Percentiles rank a stretch among this genome's conserved stretches.
phyloP scores from a whole-genome alignment of 495 filamentous ascomycete species.

The Rhypophila decipiens region DNA sequence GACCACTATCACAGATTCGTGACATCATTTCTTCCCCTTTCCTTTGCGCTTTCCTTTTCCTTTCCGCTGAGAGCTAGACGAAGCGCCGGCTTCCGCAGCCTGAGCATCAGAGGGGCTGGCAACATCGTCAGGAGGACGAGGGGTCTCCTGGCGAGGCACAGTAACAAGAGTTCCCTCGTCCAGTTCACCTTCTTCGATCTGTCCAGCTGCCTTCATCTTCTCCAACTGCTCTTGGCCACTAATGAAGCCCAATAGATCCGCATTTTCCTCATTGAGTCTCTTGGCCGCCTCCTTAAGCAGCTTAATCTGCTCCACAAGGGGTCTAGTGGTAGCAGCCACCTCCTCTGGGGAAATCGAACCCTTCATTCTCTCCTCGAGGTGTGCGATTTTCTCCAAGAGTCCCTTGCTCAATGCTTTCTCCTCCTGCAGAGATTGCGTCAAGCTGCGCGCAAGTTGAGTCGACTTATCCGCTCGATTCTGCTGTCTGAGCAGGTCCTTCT shows the following conservation, averaged over 20 bases:
- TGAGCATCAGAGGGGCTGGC: too few species aligned
- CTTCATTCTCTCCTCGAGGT: too few species aligned
- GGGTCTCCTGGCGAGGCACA: constrained; percentile 35
- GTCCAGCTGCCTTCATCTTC: constrained; percentile 56
- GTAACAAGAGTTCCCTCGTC: constrained; percentile 44
- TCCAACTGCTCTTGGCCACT: constrained; percentile 74
- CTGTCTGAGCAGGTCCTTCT: constrained; percentile 63
- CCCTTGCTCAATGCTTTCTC: constrained; percentile 79
- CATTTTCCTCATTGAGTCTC: constrained; percentile 72
- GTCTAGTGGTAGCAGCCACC: too few species aligned
- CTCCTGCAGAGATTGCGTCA: constrained; percentile 76
- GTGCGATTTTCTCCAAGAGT: constrained; percentile 68
- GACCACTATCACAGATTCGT: too few species aligned
- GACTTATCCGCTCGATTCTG: constrained; percentile 62
- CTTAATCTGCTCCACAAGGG: too few species aligned
- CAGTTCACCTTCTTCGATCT: constrained; percentile 50
- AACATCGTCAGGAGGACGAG: too few species aligned
- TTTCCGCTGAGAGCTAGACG: too few species aligned
- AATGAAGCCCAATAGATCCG: constrained; percentile 89
- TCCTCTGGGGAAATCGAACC: too few species aligned
- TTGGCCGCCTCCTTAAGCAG: constrained; percentile 49
- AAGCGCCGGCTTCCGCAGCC: too few species aligned
- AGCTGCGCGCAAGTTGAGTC: constrained; percentile 62
- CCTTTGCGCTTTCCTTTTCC: constrained; percentile 43
- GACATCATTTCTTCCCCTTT: constrained; percentile 6